These are phyloP conservation scores for Lumnitzera racemosa DNA, from an alignment of 345 rosid genomes.

Conservation along the genomic window DNA sequence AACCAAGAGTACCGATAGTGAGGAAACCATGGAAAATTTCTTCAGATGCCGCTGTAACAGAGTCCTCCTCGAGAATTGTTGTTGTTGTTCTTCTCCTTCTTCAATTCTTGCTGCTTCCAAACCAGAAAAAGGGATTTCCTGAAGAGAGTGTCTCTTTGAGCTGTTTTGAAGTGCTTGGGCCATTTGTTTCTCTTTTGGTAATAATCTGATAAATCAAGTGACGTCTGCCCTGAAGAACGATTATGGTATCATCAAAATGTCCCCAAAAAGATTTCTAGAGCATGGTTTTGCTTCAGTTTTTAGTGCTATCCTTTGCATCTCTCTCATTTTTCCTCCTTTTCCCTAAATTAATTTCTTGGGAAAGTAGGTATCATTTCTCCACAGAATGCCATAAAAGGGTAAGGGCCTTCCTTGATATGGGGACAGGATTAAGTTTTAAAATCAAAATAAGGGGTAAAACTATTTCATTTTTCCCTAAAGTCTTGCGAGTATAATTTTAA, in stretches of 20 bases:
- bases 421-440: too few relatives aligned
- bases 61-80: slow-evolving; percentile 37
- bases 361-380: too few relatives aligned
- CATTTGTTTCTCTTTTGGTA: slow-evolving; percentile 36
- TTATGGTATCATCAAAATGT: slow-evolving; percentile 13
- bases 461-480: too few relatives aligned
- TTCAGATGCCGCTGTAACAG: slow-evolving; percentile 32
- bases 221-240: slow-evolving; percentile 54
- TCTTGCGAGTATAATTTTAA: too few relatives aligned
- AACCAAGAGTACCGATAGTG: slow-evolving; percentile 69
- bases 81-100: slow-evolving; percentile 36
- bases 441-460: too few relatives aligned
- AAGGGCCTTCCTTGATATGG: too few relatives aligned
- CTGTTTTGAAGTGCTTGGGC: slow-evolving; percentile 34
- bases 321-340: too few relatives aligned
- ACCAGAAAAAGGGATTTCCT: slow-evolving; percentile 52
- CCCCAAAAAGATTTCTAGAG: slow-evolving; percentile 2
- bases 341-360: too few relatives aligned
- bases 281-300: too few relatives aligned
- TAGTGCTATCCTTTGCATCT: too few relatives aligned
- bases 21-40: slow-evolving; percentile 82
- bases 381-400: too few relatives aligned
- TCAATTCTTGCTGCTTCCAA: slow-evolving; percentile 31
- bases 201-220: slow-evolving; percentile 50
- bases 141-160: slow-evolving; percentile 28